Base-by-base conservation (phyloP, 805 yeast species). In the Candida ortonii region DNA sequence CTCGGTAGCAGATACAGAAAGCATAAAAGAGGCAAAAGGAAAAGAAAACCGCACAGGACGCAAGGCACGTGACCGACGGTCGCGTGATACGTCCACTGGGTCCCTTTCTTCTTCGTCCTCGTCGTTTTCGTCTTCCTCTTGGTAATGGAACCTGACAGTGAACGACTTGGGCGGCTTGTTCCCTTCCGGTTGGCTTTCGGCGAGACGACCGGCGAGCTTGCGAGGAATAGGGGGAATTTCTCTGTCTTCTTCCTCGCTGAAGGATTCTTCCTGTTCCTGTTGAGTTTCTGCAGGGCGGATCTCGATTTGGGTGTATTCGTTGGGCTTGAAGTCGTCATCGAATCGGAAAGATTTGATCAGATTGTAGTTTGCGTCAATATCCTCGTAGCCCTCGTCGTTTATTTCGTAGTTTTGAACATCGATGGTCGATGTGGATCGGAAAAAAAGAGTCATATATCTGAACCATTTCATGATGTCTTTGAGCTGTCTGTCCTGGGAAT, bases 351-450 rank as follows among this genome's bases (percentile, higher is more conserved):
- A 43, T 18, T 46, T 38, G 22, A 50, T 52, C 25, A 59, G 33
- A 32, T 59, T 55, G 33, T 57, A 59, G 29, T 51, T 51, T 1
- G 52, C 39, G 16, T 49, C 47, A 1, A 60, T 27, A 46, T 73
- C 80, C 39, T 65, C 66, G 43, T 70, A 71, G n/a, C 68, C 67
- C 22, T 52, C 57, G 8, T 60, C 66, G 20, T 49, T 43, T n/a
- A 74, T 66, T 16, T 62, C 47, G 47, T 73, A 75, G 45, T 71
- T 70, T 40, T 65, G 62, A 10, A 62, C 46, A 46, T 70, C 75
- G 24, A 75, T 67, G 1, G 70, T 60, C 25, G 73, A 71, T 2
- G 80, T 72, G 9, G 77, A 65, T 38, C 59, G 66, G 47, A 59
- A 74, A 34, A 70, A 64, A 11, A 65, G 46, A 40, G 57, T 48